Evolutionary conservation across 441 rosid species (phyloP), one percentile per base, ranked within the genome.

Genomic region (Populus trichocarpa): DNA sequence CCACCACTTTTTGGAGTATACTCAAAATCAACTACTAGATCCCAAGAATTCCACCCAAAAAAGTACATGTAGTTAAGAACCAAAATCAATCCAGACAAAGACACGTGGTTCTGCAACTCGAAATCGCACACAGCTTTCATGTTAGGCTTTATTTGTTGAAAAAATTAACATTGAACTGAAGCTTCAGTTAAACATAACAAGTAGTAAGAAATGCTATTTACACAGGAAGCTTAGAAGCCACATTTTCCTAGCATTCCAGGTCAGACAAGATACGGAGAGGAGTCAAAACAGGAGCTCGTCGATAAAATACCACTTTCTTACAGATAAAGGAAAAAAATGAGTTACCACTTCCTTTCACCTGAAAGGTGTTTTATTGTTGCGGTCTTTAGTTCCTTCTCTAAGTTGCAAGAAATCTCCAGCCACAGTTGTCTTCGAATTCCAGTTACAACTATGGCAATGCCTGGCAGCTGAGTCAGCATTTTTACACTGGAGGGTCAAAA

Each of bases 401-500:
- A 46, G 57, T 13, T 12, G 57, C 18, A 53, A 5, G 20, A n/a
- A n/a, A n/a, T 59, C 70, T 74, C 77, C 33, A 6, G 69, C 70
- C 33, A 64, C 10, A 14, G 30, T 18, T 40, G 30, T 40, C 70
- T 40, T 57, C 25, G 8, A 30, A 9, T 26, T 20, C 65, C 65
- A 67, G 71, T 7, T 46, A 26, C 22, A 18, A 70, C 68, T 26
- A 12, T 30, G 14, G 73, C 25, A 63, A 35, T 22, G 2, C 59
- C 12, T 25, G 63, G 70, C 65, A 75, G 28, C 22, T 8, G 32
- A 67, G 67, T 75, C 72, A 67, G n/a, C 33, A n/a, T 32, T 18
- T 30, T 22, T 53, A 32, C 5, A n/a, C 11, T 30, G 72, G 12
- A 67, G 36, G 68, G 57, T 78, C 76, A 78, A 71, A 73, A 78